Evolutionary conservation across 345 rosid genomes (phyloP).

Genomic region (Reutealis trisperma): DNA sequence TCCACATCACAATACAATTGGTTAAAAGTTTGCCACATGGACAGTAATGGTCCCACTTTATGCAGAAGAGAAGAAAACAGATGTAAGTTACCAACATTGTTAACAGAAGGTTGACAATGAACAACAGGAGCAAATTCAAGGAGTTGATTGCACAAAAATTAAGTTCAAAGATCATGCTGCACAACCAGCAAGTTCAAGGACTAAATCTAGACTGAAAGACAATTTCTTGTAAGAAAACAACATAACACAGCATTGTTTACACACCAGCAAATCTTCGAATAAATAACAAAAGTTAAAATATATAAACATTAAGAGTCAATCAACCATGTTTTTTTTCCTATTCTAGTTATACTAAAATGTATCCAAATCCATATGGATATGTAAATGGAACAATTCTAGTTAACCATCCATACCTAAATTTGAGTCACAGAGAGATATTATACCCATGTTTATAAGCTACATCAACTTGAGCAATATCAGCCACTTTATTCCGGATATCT

Average conservation of each 20-base stretch:
- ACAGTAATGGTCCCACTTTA: not conserved
- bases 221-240: not conserved
- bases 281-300: not conserved
- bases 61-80: not conserved
- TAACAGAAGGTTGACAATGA: not conserved
- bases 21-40: not conserved
- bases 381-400: not conserved
- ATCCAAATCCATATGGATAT: not conserved
- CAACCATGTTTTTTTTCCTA: not conserved
- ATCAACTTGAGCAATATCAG: too few species aligned
- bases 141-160: not conserved
- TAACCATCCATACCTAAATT: not conserved
- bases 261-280: not conserved
- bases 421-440: not conserved
- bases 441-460: not conserved
- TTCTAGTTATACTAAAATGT: not conserved
- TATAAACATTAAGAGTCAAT: too few species aligned
- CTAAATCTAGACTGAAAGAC: not conserved
- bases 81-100: not conserved
- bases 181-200: not conserved
- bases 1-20: not conserved
- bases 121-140: not conserved
- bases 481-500: not conserved
- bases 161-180: not conserved
- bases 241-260: not conserved